Conservation (phyloP, 768 basidiomycete species). For the Dictyophora rubrovolvata region DNA sequence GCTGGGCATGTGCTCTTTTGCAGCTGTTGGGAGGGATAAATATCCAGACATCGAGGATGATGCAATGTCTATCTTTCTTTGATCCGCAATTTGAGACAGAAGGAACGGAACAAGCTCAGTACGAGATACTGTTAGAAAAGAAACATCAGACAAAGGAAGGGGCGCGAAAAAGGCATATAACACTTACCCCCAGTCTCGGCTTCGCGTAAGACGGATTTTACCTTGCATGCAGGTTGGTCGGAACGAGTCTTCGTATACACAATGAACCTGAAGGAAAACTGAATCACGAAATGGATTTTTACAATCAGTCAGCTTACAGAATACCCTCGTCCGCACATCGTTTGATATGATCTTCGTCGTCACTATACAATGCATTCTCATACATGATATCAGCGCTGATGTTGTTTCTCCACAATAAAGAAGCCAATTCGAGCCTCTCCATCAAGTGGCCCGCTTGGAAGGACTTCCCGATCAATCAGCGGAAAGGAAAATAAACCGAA, state of each 20-base stretch:
- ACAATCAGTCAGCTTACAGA: conserved; percentile 37
- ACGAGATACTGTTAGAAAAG: conserved; percentile 33
- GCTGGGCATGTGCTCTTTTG: conserved; percentile 23
- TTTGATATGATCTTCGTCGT: conserved; percentile 56
- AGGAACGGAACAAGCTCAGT: conserved; percentile 69
- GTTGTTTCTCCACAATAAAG: conserved; percentile 68
- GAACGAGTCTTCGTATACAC: conserved; percentile 41
- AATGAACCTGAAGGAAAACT: conserved; percentile 30
- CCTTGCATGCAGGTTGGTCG: conserved; percentile 64
- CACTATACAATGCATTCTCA: conserved; percentile 54
- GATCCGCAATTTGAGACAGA: conserved; percentile 68
- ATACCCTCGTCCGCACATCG: conserved; percentile 75
- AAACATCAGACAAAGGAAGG: neutral
- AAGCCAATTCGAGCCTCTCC: conserved; percentile 68
- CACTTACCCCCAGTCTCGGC: conserved; percentile 62
- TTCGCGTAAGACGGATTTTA: conserved; percentile 73
- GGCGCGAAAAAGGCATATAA: neutral
- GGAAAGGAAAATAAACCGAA: neutral
- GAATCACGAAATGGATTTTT: neutral
- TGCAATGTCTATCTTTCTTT: conserved; percentile 60
- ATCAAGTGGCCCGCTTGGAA: conserved; percentile 65
- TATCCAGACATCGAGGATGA: conserved; percentile 43
- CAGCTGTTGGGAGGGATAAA: conserved; percentile 28
- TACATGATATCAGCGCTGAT: conserved; percentile 88
- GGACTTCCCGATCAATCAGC: conserved; percentile 31